Percentiles rank a stretch among this genome's conserved stretches.
These are phyloP conservation scores for Chaetomiaceae sp. DNA, from an alignment of 2,329 filamentous ascomycete species.

Conservation along the genomic window DNA sequence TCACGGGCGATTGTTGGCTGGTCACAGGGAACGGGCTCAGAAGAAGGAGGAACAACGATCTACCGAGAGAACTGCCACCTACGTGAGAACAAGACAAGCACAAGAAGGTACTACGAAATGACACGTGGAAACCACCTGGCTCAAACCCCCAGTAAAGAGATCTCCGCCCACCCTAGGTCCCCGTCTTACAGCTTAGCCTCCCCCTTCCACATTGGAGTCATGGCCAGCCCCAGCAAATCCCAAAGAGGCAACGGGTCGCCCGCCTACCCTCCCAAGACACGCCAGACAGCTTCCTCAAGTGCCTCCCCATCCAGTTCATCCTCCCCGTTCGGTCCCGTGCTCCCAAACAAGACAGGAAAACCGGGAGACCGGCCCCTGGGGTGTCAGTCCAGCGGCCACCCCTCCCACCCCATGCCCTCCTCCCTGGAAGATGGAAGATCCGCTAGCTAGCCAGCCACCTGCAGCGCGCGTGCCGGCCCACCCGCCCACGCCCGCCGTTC, in stretches of 20 bases:
- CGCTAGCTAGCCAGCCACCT: not conserved
- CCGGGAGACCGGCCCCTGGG: not conserved
- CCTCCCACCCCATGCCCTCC: not conserved
- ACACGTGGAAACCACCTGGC: constrained; percentile 10
- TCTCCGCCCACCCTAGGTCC: not conserved
- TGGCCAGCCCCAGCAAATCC: no score
- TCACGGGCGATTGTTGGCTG: not conserved
- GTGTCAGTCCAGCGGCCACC: not conserved
- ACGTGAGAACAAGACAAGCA: not conserved
- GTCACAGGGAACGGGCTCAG: not conserved
- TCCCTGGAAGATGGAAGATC: not conserved
- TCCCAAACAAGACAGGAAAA: constrained; percentile 1
- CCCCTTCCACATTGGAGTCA: no score
- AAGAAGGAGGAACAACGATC: not conserved
- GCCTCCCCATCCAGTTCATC: no score
- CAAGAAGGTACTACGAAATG: no score
- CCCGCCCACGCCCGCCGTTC: not conserved
- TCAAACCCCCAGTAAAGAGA: not conserved
- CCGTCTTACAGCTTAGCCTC: constrained; percentile 5
- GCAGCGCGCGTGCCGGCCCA: not conserved
- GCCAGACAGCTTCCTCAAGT: no score
- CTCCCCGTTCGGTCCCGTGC: constrained; percentile 4
- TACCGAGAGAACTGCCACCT: not conserved
- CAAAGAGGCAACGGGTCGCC: no score
- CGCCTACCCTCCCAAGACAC: no score